phyloP scores from a whole-genome alignment of 2,329 filamentous ascomycete genomes.

The Sclerotinia minor region DNA sequence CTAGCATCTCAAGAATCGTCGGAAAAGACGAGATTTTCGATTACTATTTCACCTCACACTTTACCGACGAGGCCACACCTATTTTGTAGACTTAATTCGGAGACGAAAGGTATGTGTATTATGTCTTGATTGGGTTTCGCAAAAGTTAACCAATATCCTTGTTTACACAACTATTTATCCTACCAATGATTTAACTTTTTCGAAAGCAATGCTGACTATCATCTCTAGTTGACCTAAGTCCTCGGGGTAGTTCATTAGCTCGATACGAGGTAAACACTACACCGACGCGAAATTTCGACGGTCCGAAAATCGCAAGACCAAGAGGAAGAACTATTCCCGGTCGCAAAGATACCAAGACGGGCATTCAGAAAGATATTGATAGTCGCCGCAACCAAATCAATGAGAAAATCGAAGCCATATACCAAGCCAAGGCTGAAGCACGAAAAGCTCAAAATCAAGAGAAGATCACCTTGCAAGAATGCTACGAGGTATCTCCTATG shows the following conservation, averaged over 20 bases:
- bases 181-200: not conserved
- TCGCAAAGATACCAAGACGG: not conserved
- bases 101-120: constrained; percentile 3
- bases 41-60: constrained; percentile 18
- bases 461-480: not conserved
- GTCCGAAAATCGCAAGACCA: not conserved
- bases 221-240: not conserved
- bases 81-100: not conserved
- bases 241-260: constrained; percentile 15
- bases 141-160: too few relatives aligned
- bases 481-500: not conserved
- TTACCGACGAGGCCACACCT: constrained; percentile 2
- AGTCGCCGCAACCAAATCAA: constrained; percentile 26
- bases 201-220: not conserved
- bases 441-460: constrained; percentile 13
- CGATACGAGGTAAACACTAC: constrained; percentile 20
- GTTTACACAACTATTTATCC: not conserved
- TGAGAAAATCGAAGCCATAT: constrained; percentile 35
- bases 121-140: too few relatives aligned
- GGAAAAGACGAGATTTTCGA: constrained; percentile 3
- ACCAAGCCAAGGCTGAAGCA: constrained; percentile 32
- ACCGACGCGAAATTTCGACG: constrained; percentile 9
- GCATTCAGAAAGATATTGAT: constrained; percentile 11
- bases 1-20: not conserved
- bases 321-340: constrained; percentile 17